A percentile compares a stretch with the other conserved stretches of the same genome.
Evolutionary conservation across 208 protist genomes (phyloP).

Genomic region (Leishmania guyanensis): DNA sequence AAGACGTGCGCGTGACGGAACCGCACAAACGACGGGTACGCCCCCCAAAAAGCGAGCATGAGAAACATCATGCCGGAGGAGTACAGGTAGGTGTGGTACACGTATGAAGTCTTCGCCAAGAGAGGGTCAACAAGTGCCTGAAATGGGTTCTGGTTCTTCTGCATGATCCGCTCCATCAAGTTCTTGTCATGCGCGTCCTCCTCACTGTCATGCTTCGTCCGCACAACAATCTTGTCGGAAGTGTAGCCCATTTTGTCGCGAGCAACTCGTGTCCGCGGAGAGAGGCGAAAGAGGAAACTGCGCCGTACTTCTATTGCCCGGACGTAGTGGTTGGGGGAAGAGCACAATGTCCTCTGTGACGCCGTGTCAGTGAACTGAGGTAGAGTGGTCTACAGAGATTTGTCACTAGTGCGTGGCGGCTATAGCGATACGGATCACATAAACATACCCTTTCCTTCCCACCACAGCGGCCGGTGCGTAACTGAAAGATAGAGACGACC

Average conservation of each 20-base stretch:
- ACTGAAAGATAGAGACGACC: neutral
- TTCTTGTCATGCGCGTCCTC: slow-evolving; percentile 46
- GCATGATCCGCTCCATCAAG: slow-evolving; percentile 45
- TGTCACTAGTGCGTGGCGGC: neutral
- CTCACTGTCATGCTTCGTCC: slow-evolving; percentile 43
- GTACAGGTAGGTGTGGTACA: slow-evolving; percentile 73
- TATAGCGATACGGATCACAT: neutral
- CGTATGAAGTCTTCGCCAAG: slow-evolving; percentile 9
- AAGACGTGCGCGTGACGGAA: slow-evolving; percentile 62
- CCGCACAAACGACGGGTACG: slow-evolving; percentile 70
- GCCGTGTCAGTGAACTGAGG: neutral
- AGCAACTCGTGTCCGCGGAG: neutral
- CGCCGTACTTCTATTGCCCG: neutral
- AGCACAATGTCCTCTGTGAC: no score
- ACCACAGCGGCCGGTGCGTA: neutral
- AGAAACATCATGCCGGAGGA: slow-evolving; percentile 64
- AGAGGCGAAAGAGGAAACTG: neutral
- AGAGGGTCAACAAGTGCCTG: slow-evolving; percentile 38
- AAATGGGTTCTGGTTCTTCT: slow-evolving; percentile 67
- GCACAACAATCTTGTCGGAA: slow-evolving; percentile 32
- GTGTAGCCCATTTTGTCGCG: neutral
- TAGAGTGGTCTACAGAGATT: neutral
- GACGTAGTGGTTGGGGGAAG: neutral
- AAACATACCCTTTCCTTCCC: neutral
- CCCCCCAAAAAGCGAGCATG: slow-evolving; percentile 49